Base-by-base conservation (phyloP, 2,329 filamentous ascomycete species). In the Verticillium albo-atrum region DNA sequence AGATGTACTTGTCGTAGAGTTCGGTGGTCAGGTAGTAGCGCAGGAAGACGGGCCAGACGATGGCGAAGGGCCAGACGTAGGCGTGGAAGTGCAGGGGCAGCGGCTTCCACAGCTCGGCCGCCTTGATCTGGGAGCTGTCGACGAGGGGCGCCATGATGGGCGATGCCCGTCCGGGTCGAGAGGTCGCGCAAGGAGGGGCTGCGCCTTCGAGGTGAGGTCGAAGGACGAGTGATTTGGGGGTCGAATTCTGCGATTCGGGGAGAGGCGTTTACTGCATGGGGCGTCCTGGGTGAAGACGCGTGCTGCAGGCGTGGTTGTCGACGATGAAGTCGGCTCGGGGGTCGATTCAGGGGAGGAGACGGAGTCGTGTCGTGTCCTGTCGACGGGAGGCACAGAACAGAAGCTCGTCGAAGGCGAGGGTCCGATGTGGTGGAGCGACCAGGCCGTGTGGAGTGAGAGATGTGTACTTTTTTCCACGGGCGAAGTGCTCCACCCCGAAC, bases 11-110 rank as follows among this genome's bases (percentile, higher is more conserved):
- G 66, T 96, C 89, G 75, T 99, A 99, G 66, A 91, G 87, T 58
- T 92, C 89, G 62, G 87, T 82, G 25, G 87, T 89, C 58, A 96
- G 86, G 74, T 97, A 98, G 75, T 93, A 87, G 73, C 90, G 86
- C 65, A 97, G 85, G 76, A 98, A 98, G 68, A 90, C 78, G 57
- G 96, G 95, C 93, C 96, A 99, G 69, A 93, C 80, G 66, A 97
- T 87, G 61, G 89, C 80, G 71, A 97, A 99, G 0, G 95, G 95
- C 91, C 92, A 97, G 68, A 97, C 77, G 73, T 99, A 99, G 67
- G 91, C 80, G 75, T 97, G 94, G 62, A 96, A 80, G 71, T 89
- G 86, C 64, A 89, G 76, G 34, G 92, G 87, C 64, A 97, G 85
- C 63, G 94, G 92, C 70, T 92, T 92, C 75, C 97, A 89, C 67